Base-by-base conservation (phyloP, 2,329 filamentous ascomycete species). In the Dendryphion nanum region DNA sequence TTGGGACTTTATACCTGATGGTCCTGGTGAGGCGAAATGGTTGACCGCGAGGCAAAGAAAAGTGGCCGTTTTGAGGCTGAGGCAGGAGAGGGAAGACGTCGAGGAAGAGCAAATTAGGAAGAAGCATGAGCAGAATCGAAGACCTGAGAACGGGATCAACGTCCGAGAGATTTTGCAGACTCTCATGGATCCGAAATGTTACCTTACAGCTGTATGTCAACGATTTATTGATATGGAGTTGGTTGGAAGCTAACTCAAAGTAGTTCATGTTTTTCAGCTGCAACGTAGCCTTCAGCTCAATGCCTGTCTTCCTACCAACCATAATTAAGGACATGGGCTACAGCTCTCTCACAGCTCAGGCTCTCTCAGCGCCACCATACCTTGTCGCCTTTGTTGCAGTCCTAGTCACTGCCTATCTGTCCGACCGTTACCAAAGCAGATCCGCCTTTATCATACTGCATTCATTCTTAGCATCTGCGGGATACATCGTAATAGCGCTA, bases 301-400 rank as follows among this genome's bases (percentile, higher is more conserved):
- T 95, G 60, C 89, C 89, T 3, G 86, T 93, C 33, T 95, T 95
- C 61, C 76, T 95, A 3, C 89, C 89, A 23, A 89, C 85, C 17
- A 88, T 94, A 45, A 76, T 94, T 32, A 72, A 74, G 42, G 78
- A 83, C 42, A 82, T 94, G 87, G 86, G 86, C 42, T 85, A 88
- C 67, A 74, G 78, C 23, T 66, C 77, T 1, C 67, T 85, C 2
- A 69, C 78, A 3, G 79, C 87, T 0, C 89, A 95, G 73, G 86
- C 82, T 5, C 80, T 95, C 41, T 81, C 84, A 23, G 88, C 87
- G 0, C 88, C 88, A 0, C 89, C 89, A 0, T 94, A 90, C 64
- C 76, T 95, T 5, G 63, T 83, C 50, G 78, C 89, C 37, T 95
- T 94, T 61, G 39, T 80, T 38, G 61, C 78, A 37, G 86, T 94